Conservation (phyloP, 768 basidiomycete genomes). For the Mrakia hoshinonis region DNA sequence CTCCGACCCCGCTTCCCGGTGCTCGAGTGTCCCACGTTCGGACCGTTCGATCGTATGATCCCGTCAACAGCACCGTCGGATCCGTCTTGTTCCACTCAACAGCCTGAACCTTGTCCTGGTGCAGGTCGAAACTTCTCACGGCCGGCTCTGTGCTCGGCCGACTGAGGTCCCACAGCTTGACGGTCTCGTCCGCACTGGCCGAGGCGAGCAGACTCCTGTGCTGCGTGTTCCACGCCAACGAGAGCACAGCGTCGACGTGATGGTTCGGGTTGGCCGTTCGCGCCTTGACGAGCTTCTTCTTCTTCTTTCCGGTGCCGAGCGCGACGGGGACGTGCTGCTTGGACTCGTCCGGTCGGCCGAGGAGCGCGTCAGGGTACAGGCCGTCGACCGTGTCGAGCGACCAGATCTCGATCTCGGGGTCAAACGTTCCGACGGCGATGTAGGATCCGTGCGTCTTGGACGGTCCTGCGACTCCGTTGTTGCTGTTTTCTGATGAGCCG, state of each 20-base stretch:
- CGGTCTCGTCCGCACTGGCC: slow-evolving; percentile 85
- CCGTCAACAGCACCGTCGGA: slow-evolving; percentile 81
- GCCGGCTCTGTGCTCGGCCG: slow-evolving; percentile 55
- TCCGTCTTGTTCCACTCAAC: slow-evolving; percentile 90
- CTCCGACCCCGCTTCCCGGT: slow-evolving; percentile 72
- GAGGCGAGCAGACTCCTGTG: slow-evolving; percentile 87
- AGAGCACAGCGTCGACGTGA: slow-evolving; percentile 91
- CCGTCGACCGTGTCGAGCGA: slow-evolving; percentile 86
- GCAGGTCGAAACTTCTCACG: slow-evolving; percentile 72
- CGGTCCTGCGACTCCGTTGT: slow-evolving; percentile 31
- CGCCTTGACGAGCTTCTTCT: slow-evolving; percentile 20
- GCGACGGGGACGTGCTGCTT: slow-evolving; percentile 68
- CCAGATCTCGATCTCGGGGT: slow-evolving; percentile 99
- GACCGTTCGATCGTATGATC: slow-evolving; percentile 92
- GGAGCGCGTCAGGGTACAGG: slow-evolving; percentile 83
- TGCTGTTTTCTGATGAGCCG: slow-evolving; percentile 26
- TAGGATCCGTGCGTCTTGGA: slow-evolving; percentile 61
- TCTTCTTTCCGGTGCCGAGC: slow-evolving; percentile 47
- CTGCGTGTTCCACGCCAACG: slow-evolving; percentile 80
- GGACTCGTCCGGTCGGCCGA: slow-evolving; percentile 79
- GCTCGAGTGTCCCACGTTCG: slow-evolving; percentile 84
- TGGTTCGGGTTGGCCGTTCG: slow-evolving; percentile 55
- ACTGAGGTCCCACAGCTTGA: slow-evolving; percentile 93
- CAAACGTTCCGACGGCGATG: slow-evolving; percentile 91
- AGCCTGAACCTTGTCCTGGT: slow-evolving; percentile 90